Evolutionary conservation across 495 filamentous ascomycete genomes (phyloP), one percentile per base, ranked within the genome.

Genomic region (Podospora anserina): DNA sequence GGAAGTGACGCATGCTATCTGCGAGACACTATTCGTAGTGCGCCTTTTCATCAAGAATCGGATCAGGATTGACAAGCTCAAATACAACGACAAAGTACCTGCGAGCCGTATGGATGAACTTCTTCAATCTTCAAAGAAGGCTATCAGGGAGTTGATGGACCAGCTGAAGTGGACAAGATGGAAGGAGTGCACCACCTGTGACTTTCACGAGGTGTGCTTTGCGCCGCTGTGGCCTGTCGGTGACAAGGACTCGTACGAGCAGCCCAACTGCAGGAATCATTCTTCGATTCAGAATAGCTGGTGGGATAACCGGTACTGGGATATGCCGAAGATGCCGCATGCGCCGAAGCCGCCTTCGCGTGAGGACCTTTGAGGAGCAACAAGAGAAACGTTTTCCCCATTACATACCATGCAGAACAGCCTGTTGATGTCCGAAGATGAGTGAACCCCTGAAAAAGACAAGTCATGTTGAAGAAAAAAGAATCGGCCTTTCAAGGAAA

Each of bases 211-310:
- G 75, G 79, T 88, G n/a, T 90, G 88, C 76, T 82, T 88, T n/a
- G 71, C 89, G 3, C 85, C 89, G 0, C 87, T 90, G 74, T 91
- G 88, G 87, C 89, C 88, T 0, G 80, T 83, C 72, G 88, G 88
- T 0, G 81, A 81, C 30, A 64, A 55, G 62, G 66, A 55, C 23
- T 68, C 68, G 2, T 62, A 69, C 49, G 66, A 73, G 18, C 49
- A 55, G 55, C 71, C 71, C 2, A 70, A 61, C 64, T 73, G 71
- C 64, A 66, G 68, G 53, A 73, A 72, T 34, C 23, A 55, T 9
- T 64, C 65, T 2, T 49, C 69, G 2, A 19, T 70, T 3, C 5
- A n/a, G 19, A 56, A 56, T 0, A 61, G 65, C 7, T 67, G 69
- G 69, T 26, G 7, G 4, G 64, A 66, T n/a, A 63, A 63, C 20